These are phyloP conservation scores for Pseudogymnoascus sp. DNA, from an alignment of 2,329 filamentous ascomycete species.

Conservation along the genomic window DNA sequence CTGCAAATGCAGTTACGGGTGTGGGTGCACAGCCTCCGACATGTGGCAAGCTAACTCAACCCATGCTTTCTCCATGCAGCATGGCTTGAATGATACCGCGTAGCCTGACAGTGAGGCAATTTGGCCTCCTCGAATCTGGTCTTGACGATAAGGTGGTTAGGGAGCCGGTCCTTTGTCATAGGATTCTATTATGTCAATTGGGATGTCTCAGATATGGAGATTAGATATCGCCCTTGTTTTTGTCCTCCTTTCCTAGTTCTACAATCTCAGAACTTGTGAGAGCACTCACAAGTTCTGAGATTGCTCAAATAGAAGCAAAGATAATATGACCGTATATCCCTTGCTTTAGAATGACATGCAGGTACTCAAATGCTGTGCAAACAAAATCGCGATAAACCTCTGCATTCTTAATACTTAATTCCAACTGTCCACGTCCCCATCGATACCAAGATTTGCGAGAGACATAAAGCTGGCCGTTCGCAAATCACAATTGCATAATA, in stretches of 20 bases:
- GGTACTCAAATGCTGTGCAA: no score
- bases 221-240: slow-evolving; percentile 11
- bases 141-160: slow-evolving; percentile 20
- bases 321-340: no score
- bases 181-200: background rate
- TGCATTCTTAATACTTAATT: no score
- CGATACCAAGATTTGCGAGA: no score
- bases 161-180: background rate
- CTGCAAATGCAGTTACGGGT: background rate
- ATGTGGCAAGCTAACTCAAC: background rate
- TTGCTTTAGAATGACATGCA: no score
- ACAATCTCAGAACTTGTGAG: no score
- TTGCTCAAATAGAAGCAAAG: no score
- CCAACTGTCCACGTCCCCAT: no score
- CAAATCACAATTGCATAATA: background rate
- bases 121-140: slow-evolving; percentile 28
- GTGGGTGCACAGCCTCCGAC: background rate
- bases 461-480: no score
- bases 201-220: slow-evolving; percentile 15
- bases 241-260: no score
- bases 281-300: no score
- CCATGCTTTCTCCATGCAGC: background rate
- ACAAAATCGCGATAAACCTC: no score
- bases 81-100: background rate
- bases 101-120: slow-evolving; percentile 11